Evolutionary conservation across 148 eudicot species (phyloP).

Genomic region (Chenopodium formosanum): DNA sequence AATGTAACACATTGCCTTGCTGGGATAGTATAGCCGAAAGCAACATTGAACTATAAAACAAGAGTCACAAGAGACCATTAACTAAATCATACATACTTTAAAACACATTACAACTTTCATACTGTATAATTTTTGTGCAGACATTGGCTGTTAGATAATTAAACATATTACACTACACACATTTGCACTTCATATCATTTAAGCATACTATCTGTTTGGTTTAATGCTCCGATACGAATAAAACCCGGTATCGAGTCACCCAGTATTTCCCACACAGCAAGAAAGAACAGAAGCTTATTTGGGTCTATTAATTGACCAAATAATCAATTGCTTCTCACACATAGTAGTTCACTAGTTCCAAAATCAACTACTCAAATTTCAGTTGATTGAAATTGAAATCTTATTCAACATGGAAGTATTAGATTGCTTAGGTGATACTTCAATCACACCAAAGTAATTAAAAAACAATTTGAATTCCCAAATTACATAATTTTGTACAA

Average conservation of each 20-base stretch:
- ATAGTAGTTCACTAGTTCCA: not conserved
- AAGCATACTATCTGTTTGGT: not conserved
- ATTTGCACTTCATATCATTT: not conserved
- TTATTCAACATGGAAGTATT: not conserved
- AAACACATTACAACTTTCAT: not conserved
- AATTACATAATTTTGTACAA: not conserved
- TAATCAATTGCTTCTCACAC: not conserved
- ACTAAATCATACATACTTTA: not conserved
- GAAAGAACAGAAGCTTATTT: not conserved
- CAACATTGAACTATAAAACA: constrained; percentile 20
- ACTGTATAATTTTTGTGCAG: not conserved
- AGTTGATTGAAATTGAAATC: not conserved
- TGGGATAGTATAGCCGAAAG: constrained; percentile 2
- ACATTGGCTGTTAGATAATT: not conserved
- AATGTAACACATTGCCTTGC: constrained; percentile 10
- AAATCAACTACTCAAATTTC: not conserved
- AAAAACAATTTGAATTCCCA: not conserved
- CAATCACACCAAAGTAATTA: not conserved
- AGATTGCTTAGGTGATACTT: not conserved
- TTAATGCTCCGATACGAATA: not conserved
- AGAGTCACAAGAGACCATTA: constrained; percentile 2
- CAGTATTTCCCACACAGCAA: not conserved
- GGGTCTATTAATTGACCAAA: not conserved
- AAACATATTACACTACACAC: not conserved
- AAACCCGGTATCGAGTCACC: not conserved